Percentiles rank a stretch among this genome's conserved stretches.
Conservation (phyloP, 2,329 filamentous ascomycete genomes). For the Microdochium paspali region DNA sequence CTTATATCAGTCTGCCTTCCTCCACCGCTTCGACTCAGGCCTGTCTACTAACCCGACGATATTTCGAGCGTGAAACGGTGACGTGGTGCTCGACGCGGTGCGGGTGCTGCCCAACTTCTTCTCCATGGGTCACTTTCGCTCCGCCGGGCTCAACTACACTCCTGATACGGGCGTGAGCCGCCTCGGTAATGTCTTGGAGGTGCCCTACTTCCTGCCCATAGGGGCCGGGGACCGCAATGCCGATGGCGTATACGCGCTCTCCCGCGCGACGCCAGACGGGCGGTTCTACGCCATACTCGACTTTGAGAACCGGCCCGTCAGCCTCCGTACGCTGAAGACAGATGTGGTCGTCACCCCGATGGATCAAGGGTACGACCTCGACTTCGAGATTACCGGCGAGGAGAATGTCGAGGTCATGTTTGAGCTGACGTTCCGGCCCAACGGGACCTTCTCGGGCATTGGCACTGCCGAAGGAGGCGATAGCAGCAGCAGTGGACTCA, state of each 20-base stretch:
- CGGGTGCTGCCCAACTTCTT: slow-evolving; percentile 10
- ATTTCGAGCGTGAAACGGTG: slow-evolving; percentile 10
- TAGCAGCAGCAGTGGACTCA: too few relatives aligned
- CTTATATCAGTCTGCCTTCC: slow-evolving; percentile 7
- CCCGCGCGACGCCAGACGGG: slow-evolving; percentile 7
- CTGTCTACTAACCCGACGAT: slow-evolving; percentile 10
- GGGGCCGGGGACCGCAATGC: slow-evolving; percentile 5
- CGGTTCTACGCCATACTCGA: slow-evolving; percentile 9
- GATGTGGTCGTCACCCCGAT: slow-evolving; percentile 7
- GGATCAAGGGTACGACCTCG: slow-evolving; percentile 5
- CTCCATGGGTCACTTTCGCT: slow-evolving; percentile 12
- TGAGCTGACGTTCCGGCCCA: slow-evolving; percentile 8
- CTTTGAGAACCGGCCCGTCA: slow-evolving; percentile 9
- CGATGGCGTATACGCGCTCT: slow-evolving; percentile 7
- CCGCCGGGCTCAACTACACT: slow-evolving; percentile 5
- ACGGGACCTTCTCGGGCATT: slow-evolving; percentile 4
- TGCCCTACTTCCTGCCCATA: slow-evolving; percentile 11
- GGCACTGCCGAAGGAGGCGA: too few relatives aligned
- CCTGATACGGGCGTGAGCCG: slow-evolving; percentile 1
- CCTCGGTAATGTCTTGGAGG: slow-evolving; percentile 7
- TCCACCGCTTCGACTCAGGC: slow-evolving; percentile 9
- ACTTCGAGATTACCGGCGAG: slow-evolving; percentile 9
- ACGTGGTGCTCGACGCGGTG: slow-evolving; percentile 6
- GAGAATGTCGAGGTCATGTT: slow-evolving; percentile 9
- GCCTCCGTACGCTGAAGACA: slow-evolving; percentile 8